A percentile compares a stretch with the other conserved stretches of the same genome.
phyloP scores from a whole-genome alignment of 108 stramenopile species.

The Nannochloropsis granulata region DNA sequence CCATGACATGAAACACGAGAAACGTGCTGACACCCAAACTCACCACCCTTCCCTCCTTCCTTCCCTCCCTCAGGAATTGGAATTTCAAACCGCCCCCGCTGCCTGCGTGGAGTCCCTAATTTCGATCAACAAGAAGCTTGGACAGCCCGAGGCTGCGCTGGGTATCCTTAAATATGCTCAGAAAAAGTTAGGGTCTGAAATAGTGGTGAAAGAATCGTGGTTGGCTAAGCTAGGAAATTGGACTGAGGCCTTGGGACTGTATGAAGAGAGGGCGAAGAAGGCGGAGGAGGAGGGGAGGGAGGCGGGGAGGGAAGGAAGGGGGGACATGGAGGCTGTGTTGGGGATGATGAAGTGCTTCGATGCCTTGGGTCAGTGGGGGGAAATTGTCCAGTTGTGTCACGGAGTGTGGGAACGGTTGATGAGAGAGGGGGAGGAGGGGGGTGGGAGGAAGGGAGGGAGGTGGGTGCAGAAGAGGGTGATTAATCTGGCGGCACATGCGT shows the following conservation, averaged over 20 bases:
- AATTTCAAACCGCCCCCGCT: slow-evolving; percentile 45
- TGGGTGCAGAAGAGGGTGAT: slow-evolving; percentile 44
- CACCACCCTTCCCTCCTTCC: slow-evolving; percentile 33
- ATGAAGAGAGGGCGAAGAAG: slow-evolving; percentile 48
- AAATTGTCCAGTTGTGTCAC: slow-evolving; percentile 58
- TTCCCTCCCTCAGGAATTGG: slow-evolving; percentile 80
- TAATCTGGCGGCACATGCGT: slow-evolving; percentile 67
- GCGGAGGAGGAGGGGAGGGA: slow-evolving; percentile 30
- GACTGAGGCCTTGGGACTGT: slow-evolving; percentile 63
- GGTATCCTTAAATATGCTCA: slow-evolving; percentile 82
- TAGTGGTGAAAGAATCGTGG: slow-evolving; percentile 68
- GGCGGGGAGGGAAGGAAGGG: slow-evolving; percentile 31
- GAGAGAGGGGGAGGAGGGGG: not conserved
- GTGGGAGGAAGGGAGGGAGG: slow-evolving; percentile 1
- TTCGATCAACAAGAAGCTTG: slow-evolving; percentile 88
- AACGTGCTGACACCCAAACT: too few species aligned
- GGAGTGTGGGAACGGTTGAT: slow-evolving; percentile 46
- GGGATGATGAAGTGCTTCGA: slow-evolving; percentile 90
- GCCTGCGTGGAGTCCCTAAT: slow-evolving; percentile 80
- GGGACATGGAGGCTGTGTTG: slow-evolving; percentile 61
- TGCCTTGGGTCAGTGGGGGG: slow-evolving; percentile 79
- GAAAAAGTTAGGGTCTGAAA: slow-evolving; percentile 14
- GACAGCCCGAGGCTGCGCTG: slow-evolving; percentile 84
- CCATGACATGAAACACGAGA: too few species aligned
- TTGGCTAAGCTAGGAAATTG: slow-evolving; percentile 90